Conservation (phyloP, 495 filamentous ascomycete genomes). For the Neurospora sp. region DNA sequence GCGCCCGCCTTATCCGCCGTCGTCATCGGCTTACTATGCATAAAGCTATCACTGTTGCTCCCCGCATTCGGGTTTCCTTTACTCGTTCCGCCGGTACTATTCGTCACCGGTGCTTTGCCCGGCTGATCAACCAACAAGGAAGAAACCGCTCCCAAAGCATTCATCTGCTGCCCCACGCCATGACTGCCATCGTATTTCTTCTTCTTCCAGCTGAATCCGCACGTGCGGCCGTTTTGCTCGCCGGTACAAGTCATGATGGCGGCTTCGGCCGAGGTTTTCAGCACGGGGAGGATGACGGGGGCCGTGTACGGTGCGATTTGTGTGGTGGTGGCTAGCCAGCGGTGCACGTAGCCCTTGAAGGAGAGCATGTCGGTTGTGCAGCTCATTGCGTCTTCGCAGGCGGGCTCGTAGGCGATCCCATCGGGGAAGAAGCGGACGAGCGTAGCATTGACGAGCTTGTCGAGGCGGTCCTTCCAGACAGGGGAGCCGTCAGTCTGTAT, state of each 20-base stretch:
- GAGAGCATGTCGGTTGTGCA: conserved; percentile 72
- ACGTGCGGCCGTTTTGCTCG: conserved; percentile 45
- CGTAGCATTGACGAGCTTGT: conserved; percentile 50
- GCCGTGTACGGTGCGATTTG: conserved; percentile 61
- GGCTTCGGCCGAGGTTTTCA: conserved; percentile 55
- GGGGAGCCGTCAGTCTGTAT: conserved; percentile 45
- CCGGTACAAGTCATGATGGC: conserved; percentile 62
- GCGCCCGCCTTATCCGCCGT: conserved; percentile 57
- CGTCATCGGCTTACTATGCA: conserved; percentile 30
- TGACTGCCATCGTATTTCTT: conserved; percentile 46
- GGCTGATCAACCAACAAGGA: conserved; percentile 34
- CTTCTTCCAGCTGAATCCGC: conserved; percentile 60
- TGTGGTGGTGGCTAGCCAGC: conserved; percentile 66
- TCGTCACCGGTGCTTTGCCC: conserved; percentile 41
- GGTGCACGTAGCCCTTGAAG: conserved; percentile 79
- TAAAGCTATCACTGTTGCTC: conserved; percentile 14
- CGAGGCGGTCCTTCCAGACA: conserved; percentile 50
- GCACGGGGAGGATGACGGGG: conserved; percentile 51
- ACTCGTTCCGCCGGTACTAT: conserved; percentile 53
- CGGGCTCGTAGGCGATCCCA: conserved; percentile 47
- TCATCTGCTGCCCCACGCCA: conserved; percentile 63
- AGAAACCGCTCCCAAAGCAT: conserved; percentile 54
- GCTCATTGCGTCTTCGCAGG: conserved; percentile 51
- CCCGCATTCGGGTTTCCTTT: conserved; percentile 54
- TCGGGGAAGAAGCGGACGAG: conserved; percentile 50